A percentile compares a stretch with the other conserved stretches of the same genome.
Evolutionary conservation across 257 asterid species (phyloP).

Genomic region (Salvia hispanica): DNA sequence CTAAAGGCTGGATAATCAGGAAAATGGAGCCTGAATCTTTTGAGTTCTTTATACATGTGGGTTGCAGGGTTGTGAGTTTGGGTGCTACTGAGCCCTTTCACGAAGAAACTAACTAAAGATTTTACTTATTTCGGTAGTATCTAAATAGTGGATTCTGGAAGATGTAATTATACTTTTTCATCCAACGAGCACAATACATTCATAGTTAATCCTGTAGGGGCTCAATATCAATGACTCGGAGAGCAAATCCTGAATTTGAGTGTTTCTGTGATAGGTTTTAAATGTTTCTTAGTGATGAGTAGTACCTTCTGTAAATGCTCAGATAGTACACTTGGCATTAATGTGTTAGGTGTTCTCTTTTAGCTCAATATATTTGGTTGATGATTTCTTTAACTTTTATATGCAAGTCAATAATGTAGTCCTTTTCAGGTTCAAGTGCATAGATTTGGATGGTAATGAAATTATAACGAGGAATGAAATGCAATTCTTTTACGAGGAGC

Average conservation of each 20-base stretch:
- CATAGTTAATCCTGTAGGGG: background rate
- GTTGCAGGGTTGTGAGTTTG: constrained; percentile 16
- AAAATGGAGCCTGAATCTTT: constrained; percentile 25
- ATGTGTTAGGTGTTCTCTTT: background rate
- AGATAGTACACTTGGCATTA: constrained; percentile 12
- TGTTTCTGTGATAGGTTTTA: constrained; percentile 6
- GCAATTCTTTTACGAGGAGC: constrained; percentile 99
- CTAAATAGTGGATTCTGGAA: background rate
- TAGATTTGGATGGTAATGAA: constrained; percentile 98
- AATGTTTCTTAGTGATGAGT: constrained; percentile 11
- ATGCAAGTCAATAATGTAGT: constrained; percentile 16
- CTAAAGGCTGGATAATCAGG: constrained; percentile 6
- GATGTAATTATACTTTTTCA: background rate
- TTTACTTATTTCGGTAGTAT: constrained; percentile 12
- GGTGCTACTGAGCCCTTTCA: constrained; percentile 8
- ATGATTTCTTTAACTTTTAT: constrained; percentile 17
- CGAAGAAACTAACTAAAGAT: background rate
- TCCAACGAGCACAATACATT: constrained; percentile 20
- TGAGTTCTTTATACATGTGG: constrained; percentile 12
- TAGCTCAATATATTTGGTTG: constrained; percentile 15
- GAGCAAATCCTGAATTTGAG: background rate
- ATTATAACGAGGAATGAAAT: constrained; percentile 87
- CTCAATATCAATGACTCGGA: background rate
- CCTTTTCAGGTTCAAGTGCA: constrained; percentile 93
- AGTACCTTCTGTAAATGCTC: background rate